A percentile compares a stretch with the other conserved stretches of the same genome.
Conservation (phyloP, 345 rosid genomes). For the Anacardium occidentale region DNA sequence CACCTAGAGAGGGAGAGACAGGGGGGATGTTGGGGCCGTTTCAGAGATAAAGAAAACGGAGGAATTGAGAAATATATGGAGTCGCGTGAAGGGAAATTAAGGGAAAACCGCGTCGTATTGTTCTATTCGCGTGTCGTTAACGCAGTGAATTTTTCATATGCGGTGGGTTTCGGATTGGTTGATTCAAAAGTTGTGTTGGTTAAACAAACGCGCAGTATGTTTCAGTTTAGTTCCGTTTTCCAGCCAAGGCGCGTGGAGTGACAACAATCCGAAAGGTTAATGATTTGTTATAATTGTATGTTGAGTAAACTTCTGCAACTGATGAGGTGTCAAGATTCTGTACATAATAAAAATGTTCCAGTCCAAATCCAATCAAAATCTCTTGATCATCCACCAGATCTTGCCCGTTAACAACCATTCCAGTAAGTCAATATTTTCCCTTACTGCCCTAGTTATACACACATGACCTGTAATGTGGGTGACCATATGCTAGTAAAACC, state of each 20-base stretch:
- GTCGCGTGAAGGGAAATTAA: slow-evolving; percentile 15
- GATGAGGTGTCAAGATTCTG: neutral
- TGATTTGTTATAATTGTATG: neutral
- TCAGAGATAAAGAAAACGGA: neutral
- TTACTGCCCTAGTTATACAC: neutral
- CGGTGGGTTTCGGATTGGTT: slow-evolving; percentile 16
- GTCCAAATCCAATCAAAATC: neutral
- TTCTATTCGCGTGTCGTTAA: slow-evolving; percentile 23
- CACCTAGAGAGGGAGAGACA: neutral
- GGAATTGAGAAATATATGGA: neutral
- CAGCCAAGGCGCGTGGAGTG: slow-evolving; percentile 10
- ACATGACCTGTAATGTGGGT: neutral
- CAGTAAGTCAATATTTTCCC: too few species aligned
- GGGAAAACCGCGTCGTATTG: slow-evolving; percentile 34
- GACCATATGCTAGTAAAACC: neutral
- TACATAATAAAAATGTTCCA: neutral
- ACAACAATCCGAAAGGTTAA: neutral
- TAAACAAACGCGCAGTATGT: neutral
- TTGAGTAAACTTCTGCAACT: neutral
- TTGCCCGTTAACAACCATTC: neutral
- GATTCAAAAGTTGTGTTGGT: neutral
- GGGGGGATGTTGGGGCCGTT: neutral
- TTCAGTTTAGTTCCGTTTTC: neutral
- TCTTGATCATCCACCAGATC: neutral
- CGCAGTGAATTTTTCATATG: slow-evolving; percentile 20